Conservation (phyloP, 345 rosid genomes). For the Arabidopsis arenosa region DNA sequence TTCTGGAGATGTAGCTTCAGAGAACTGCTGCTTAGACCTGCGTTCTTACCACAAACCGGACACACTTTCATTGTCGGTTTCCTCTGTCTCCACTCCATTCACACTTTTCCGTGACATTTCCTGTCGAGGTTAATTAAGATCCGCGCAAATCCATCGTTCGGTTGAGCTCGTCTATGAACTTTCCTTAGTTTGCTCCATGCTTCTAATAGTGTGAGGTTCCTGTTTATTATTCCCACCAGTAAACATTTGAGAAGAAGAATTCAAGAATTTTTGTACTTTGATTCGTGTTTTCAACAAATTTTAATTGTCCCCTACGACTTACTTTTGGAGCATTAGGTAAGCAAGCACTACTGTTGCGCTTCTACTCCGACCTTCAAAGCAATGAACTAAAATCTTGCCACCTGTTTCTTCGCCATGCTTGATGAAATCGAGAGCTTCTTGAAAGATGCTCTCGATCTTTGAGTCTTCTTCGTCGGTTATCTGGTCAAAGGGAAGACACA, state of each 20-base stretch:
- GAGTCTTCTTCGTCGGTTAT: slow-evolving; percentile 82
- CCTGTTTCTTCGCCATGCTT: slow-evolving; percentile 79
- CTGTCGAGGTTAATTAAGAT: slow-evolving; percentile 67
- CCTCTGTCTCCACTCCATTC: slow-evolving; percentile 96
- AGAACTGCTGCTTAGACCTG: slow-evolving; percentile 94
- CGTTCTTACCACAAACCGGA: slow-evolving; percentile 91
- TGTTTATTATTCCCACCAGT: slow-evolving; percentile 42
- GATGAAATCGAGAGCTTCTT: slow-evolving; percentile 81
- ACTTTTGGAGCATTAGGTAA: slow-evolving; percentile 90
- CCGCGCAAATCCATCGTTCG: slow-evolving; percentile 92
- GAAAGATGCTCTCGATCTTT: slow-evolving; percentile 75
- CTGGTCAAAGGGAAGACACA: slow-evolving; percentile 55
- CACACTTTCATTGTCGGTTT: slow-evolving; percentile 89
- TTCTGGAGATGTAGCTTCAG: slow-evolving; percentile 94
- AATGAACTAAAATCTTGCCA: slow-evolving; percentile 84
- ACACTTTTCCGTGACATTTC: slow-evolving; percentile 75
- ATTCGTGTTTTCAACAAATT: background rate
- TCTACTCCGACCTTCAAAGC: slow-evolving; percentile 99
- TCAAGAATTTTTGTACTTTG: background rate
- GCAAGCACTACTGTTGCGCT: slow-evolving; percentile 91
- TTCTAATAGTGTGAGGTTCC: slow-evolving; percentile 72
- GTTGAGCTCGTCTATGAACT: slow-evolving; percentile 94
- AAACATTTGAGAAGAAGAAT: slow-evolving; percentile 14
- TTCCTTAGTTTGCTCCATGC: slow-evolving; percentile 84
- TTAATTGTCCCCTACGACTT: slow-evolving; percentile 41